Conservation (phyloP, 768 basidiomycete species). For the Phylloporus scabripes region DNA sequence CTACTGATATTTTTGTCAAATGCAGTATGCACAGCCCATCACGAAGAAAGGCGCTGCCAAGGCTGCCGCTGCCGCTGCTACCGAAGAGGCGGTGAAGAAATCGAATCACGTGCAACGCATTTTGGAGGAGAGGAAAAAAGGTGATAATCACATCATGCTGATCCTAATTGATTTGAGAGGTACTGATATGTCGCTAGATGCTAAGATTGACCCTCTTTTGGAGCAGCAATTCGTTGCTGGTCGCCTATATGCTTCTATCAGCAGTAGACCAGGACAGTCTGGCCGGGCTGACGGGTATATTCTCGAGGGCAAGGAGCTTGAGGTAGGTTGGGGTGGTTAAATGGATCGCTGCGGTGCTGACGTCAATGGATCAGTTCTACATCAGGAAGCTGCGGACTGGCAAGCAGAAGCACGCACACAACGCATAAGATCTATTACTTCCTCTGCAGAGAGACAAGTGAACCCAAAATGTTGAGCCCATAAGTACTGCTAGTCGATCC, state of each 20-base stretch:
- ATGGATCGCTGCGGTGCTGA: conserved; percentile 12
- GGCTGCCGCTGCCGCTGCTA: conserved; percentile 37
- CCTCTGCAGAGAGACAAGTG: background rate
- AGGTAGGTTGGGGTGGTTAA: conserved; percentile 46
- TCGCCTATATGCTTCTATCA: conserved; percentile 89
- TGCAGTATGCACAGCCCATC: conserved; percentile 90
- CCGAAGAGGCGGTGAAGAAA: conserved; percentile 64
- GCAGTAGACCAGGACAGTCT: conserved; percentile 94
- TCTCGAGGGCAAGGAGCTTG: conserved; percentile 97
- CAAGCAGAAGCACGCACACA: conserved; percentile 89
- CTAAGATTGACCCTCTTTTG: conserved; percentile 86
- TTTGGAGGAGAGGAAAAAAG: conserved; percentile 88
- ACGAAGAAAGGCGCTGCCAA: conserved; percentile 77
- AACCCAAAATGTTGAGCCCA: conserved; percentile 1
- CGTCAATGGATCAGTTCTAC: conserved; percentile 66
- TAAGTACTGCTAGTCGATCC: background rate
- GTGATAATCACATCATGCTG: conserved; percentile 34
- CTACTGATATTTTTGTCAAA: conserved; percentile 3
- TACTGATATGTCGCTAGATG: conserved; percentile 45
- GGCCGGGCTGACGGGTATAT: conserved; percentile 97
- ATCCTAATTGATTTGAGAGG: background rate
- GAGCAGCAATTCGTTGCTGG: conserved; percentile 90
- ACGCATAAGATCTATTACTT: conserved; percentile 27
- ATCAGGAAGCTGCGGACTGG: conserved; percentile 87
- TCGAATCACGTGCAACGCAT: conserved; percentile 89